A percentile compares a stretch with the other conserved stretches of the same genome.
These are phyloP conservation scores for Pestalotiopsis sp. DNA, from an alignment of 2,329 filamentous ascomycete genomes.

Conservation along the genomic window DNA sequence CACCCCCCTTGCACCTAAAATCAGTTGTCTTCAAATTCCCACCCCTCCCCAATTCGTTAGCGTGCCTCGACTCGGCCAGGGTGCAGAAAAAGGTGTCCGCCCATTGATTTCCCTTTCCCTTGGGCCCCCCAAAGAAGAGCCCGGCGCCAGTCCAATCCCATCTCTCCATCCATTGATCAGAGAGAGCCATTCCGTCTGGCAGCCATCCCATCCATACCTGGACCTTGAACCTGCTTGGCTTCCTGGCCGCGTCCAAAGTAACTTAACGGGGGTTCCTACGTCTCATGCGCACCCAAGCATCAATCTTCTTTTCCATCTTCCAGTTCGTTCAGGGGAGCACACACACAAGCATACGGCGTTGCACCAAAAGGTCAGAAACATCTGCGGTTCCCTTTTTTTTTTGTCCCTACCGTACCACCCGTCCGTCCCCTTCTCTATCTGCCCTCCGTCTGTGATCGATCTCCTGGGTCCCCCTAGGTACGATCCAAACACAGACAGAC, in stretches of 20 bases:
- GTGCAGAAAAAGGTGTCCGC: background rate
- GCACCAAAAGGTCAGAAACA: conserved; percentile 1
- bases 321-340: conserved; percentile 2
- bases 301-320: background rate
- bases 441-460: background rate
- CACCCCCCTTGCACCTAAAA: background rate
- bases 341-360: conserved; percentile 7
- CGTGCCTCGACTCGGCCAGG: conserved; percentile 10
- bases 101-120: background rate
- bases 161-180: background rate
- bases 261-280: background rate
- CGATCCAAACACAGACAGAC: background rate
- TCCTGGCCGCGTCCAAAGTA: too few relatives aligned
- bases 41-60: conserved; percentile 5
- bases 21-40: too few relatives aligned
- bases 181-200: background rate
- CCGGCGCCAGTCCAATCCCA: background rate
- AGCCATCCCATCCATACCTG: too few relatives aligned
- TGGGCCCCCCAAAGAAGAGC: background rate
- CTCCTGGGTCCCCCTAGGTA: background rate
- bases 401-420: background rate
- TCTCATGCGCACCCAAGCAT: conserved; percentile 4
- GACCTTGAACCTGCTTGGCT: too few relatives aligned
- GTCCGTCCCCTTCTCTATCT: background rate
- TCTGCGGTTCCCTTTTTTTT: background rate